A percentile compares a stretch with the other conserved stretches of the same genome.
Conservation (phyloP, 805 yeast species). For the Crinitomyces ghanaensis region DNA sequence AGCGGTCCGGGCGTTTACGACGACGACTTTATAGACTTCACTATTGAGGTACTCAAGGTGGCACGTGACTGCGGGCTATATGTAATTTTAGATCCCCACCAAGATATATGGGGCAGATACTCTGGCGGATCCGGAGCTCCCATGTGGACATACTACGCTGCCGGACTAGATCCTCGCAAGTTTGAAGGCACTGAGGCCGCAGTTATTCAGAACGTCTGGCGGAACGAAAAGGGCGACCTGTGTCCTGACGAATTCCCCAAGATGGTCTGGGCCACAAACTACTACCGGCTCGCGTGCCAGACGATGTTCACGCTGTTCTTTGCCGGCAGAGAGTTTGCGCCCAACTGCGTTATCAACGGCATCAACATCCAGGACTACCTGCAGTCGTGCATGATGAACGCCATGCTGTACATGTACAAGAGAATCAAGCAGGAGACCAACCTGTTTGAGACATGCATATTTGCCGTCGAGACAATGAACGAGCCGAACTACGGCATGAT, state of each 20-base stretch:
- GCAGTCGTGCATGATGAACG: constrained; percentile 47
- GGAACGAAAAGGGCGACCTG: constrained; percentile 13
- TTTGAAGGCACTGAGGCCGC: constrained; percentile 72
- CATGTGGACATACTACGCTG: constrained; percentile 83
- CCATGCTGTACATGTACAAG: constrained; percentile 40
- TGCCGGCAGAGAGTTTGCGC: constrained; percentile 65
- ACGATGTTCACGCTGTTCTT: constrained; percentile 86
- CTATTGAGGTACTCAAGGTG: constrained; percentile 48
- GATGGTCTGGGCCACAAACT: constrained; percentile 90
- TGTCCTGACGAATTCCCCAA: constrained; percentile 58
- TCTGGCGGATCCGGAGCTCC: constrained; percentile 96
- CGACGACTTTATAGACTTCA: constrained; percentile 60
- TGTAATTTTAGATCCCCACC: constrained; percentile 80
- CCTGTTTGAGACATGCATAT: constrained; percentile 29
- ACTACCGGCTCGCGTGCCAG: constrained; percentile 56
- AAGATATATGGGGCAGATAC: constrained; percentile 86
- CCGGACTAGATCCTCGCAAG: constrained; percentile 65
- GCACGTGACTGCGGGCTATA: constrained; percentile 57
- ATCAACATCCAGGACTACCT: constrained; percentile 67
- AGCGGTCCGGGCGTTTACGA: constrained; percentile 76
- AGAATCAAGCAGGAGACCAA: constrained; percentile 34
- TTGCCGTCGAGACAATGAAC: constrained; percentile 74
- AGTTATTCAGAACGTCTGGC: constrained; percentile 51
- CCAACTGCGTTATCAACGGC: constrained; percentile 60
- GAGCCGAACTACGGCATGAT: constrained; percentile 74